A percentile compares a stretch with the other conserved stretches of the same genome.
Evolutionary conservation across 352 stramenopile species (phyloP).

Genomic region (Thraustochytrium striatum): DNA sequence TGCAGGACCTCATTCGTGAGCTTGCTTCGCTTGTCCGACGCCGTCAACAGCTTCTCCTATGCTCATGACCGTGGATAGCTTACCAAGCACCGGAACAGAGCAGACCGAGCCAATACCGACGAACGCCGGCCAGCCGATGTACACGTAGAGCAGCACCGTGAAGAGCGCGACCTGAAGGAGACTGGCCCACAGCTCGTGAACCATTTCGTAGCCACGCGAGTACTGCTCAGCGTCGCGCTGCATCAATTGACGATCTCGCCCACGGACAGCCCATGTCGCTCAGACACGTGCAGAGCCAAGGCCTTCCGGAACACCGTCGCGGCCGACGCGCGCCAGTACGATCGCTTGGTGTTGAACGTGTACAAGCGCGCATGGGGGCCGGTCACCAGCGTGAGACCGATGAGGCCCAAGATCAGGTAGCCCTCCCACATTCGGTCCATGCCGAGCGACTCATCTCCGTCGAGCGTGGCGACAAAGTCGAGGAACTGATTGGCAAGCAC

Average conservation of each 20-base stretch:
- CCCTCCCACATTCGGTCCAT: background rate
- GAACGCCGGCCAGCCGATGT: background rate
- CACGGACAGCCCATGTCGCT: background rate
- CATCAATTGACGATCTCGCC: background rate
- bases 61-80: too few species aligned
- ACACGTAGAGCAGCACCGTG: background rate
- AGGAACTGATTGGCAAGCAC: slow-evolving; percentile 12
- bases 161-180: background rate
- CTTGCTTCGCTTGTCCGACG: background rate
- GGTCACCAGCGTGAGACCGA: background rate
- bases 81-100: too few species aligned
- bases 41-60: too few species aligned
- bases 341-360: slow-evolving; percentile 26
- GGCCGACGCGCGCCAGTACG: too few species aligned
- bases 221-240: background rate
- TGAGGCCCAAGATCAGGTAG: background rate
- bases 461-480: background rate
- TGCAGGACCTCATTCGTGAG: slow-evolving; percentile 78
- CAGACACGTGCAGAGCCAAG: background rate
- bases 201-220: background rate
- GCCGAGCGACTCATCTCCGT: background rate
- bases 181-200: background rate
- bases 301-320: background rate
- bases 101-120: slow-evolving; percentile 60
- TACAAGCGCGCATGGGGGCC: slow-evolving; percentile 17